Base-by-base conservation (phyloP, 768 basidiomycete species). In the Kwoniella dejecticola region DNA sequence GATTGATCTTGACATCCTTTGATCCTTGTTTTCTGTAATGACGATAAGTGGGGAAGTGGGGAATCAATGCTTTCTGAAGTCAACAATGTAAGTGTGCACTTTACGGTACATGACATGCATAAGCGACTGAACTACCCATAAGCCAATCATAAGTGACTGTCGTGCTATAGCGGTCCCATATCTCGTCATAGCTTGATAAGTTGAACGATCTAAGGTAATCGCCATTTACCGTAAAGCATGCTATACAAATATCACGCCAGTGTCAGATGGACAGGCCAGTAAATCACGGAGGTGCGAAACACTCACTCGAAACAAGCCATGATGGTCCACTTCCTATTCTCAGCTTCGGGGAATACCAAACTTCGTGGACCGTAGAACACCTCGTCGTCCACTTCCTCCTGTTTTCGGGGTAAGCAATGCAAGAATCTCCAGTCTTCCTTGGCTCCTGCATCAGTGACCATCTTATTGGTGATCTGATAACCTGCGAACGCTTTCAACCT, bases 321-420 rank as follows among this genome's bases (percentile, higher is more conserved):
- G 70, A 88, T 95, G 0, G 93, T 93, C 94, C 92, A 95, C 77
- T 93, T 94, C 60, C 95, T 85, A 81, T 99, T 99, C 81, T 97
- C 94, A 0, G 92, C 88, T 79, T 93, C 93, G 15, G 86, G 88
- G 84, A 93, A 99, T 12, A 89, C 95, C 45, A 96, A 85, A 15
- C 90, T 92, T 46, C 93, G 87, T 36, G 88, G 85, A 7, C 93
- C 91, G 75, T 97, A 96, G 77, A 97, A 97, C 17, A 98, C 93
- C 82, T 95, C 91, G 72, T 98, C 93, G 75, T 97, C 89, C 46
- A 99, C 95, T 78, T 99, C 95, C 66, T 96, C 83, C 44, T 84
- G 79, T 81, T 99, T 96, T 62, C 95, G 84, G 24, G 96, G 96
- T 23, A 99, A 83, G 77, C 95, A 98, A 74, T 99, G 96, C 79